phyloP scores from a whole-genome alignment of 2,329 filamentous ascomycete species.

The Immersiporthe knoxdaviesiana region DNA sequence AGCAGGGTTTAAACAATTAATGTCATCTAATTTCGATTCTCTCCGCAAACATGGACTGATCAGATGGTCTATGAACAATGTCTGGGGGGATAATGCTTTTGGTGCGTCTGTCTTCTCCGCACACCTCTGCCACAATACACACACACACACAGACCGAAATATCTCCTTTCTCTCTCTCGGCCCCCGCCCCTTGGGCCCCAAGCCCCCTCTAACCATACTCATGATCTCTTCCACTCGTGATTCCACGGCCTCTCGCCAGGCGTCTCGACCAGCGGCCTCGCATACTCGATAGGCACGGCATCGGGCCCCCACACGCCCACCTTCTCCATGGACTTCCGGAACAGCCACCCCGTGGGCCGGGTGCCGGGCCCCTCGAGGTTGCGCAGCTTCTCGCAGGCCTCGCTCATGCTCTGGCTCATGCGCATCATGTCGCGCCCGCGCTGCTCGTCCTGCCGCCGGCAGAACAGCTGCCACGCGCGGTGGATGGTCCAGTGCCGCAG shows the following conservation, averaged over 20 bases:
- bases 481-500: conserved; percentile 99
- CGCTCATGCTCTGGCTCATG: conserved; percentile 79
- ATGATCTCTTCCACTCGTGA: conserved; percentile 78
- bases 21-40: conserved; percentile 30
- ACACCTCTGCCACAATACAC: neutral
- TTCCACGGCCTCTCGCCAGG: conserved; percentile 85
- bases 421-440: conserved; percentile 74
- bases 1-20: conserved; percentile 28
- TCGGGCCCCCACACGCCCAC: conserved; percentile 75
- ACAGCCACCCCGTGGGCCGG: conserved; percentile 72
- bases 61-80: neutral
- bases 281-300: conserved; percentile 90
- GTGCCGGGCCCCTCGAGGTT: conserved; percentile 59
- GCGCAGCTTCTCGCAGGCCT: conserved; percentile 83
- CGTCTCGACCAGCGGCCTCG: conserved; percentile 79
- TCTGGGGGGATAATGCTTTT: neutral
- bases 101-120: neutral
- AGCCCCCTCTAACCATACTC: neutral
- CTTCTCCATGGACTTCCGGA: conserved; percentile 89
- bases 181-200: no score
- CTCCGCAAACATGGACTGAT: neutral
- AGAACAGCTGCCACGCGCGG: conserved; percentile 87
- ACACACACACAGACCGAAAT: neutral
- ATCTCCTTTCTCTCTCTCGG: neutral
- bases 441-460: conserved; percentile 66